These are phyloP conservation scores for Mycena albidolilacea DNA, from an alignment of 768 basidiomycete genomes.

Conservation along the genomic window DNA sequence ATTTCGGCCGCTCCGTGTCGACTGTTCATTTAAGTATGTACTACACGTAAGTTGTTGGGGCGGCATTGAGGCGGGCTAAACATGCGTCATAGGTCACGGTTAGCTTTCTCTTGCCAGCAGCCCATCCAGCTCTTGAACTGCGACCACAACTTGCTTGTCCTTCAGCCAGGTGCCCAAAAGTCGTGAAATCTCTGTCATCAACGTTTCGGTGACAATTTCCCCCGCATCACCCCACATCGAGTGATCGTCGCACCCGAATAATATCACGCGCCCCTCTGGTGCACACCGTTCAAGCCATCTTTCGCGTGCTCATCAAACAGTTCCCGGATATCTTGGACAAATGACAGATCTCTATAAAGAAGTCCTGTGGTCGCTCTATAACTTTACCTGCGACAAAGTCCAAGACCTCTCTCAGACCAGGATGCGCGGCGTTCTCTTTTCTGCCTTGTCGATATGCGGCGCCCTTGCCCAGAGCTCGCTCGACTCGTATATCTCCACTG, in stretches of 20 bases:
- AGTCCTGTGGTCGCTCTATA: conserved; percentile 14
- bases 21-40: too few relatives aligned
- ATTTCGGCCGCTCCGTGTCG: too few relatives aligned
- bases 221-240: not conserved
- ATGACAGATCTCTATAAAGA: conserved; percentile 32
- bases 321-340: not conserved
- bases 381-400: conserved; percentile 21
- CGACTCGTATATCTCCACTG: conserved; percentile 65
- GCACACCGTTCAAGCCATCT: conserved; percentile 6
- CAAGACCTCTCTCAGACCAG: conserved; percentile 40
- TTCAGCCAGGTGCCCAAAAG: too few relatives aligned
- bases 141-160: not conserved
- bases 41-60: too few relatives aligned
- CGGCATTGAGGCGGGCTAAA: too few relatives aligned
- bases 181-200: not conserved
- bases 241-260: not conserved
- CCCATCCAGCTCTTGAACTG: not conserved
- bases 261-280: not conserved
- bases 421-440: conserved; percentile 53
- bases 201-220: not conserved
- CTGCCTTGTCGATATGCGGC: conserved; percentile 46
- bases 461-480: conserved; percentile 52
- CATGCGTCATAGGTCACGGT: too few relatives aligned
- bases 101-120: not conserved
- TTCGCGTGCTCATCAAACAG: conserved; percentile 28